phyloP scores from a whole-genome alignment of 2,329 filamentous ascomycete genomes.

The Xylaria sp. region DNA sequence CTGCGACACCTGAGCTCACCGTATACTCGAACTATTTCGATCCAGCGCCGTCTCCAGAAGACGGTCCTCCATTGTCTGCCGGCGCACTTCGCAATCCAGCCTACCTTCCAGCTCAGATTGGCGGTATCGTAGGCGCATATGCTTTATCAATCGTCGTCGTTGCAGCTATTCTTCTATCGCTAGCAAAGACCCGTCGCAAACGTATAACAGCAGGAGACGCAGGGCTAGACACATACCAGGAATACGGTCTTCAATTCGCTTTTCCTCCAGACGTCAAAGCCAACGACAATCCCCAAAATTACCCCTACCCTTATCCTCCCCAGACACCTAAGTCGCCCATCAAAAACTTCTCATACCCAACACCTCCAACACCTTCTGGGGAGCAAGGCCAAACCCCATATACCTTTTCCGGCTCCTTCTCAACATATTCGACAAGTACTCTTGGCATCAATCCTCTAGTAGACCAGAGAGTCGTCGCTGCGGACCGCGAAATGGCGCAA shows the following conservation, averaged over 20 bases:
- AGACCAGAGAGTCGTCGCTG: slow-evolving; percentile 79
- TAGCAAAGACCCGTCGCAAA: slow-evolving; percentile 67
- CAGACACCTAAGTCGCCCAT: slow-evolving; percentile 54
- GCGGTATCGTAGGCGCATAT: slow-evolving; percentile 86
- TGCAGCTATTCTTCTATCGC: slow-evolving; percentile 71
- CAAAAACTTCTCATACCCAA: slow-evolving; percentile 65
- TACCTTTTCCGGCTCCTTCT: slow-evolving; percentile 60
- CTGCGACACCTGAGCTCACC: slow-evolving; percentile 42
- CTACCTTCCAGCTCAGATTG: slow-evolving; percentile 83
- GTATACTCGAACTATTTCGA: slow-evolving; percentile 56
- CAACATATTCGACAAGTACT: slow-evolving; percentile 60
- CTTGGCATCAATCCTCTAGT: slow-evolving; percentile 76
- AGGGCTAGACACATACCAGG: slow-evolving; percentile 55
- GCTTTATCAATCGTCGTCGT: slow-evolving; percentile 79
- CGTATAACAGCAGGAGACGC: slow-evolving; percentile 65
- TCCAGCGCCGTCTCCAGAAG: slow-evolving; percentile 68
- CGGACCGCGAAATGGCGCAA: slow-evolving; percentile 79
- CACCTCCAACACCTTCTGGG: slow-evolving; percentile 57
- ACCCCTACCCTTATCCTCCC: slow-evolving; percentile 45
- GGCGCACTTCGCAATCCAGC: slow-evolving; percentile 68
- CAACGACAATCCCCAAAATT: slow-evolving; percentile 32
- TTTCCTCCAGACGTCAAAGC: slow-evolving; percentile 42
- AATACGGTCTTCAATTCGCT: slow-evolving; percentile 43
- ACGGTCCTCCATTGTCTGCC: slow-evolving; percentile 69
- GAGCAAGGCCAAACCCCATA: slow-evolving; percentile 54